A percentile compares a stretch with the other conserved stretches of the same genome.
Conservation (phyloP, 2,329 filamentous ascomycete genomes). For the Knoxdaviesia capensis region DNA sequence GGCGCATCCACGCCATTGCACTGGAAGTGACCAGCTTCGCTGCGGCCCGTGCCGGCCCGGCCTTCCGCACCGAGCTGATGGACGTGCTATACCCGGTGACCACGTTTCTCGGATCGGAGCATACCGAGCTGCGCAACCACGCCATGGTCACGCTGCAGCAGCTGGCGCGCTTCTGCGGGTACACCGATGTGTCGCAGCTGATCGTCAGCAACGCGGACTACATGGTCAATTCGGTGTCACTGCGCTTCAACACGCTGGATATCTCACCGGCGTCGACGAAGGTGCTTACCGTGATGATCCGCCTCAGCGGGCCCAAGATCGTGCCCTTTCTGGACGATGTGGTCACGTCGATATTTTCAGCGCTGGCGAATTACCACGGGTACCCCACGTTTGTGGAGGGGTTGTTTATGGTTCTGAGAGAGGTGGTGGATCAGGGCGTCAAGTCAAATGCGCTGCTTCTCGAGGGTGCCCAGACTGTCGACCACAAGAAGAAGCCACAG, state of each 20-base stretch:
- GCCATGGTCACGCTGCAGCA: slow-evolving; percentile 68
- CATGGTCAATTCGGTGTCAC: slow-evolving; percentile 76
- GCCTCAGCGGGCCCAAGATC: slow-evolving; percentile 59
- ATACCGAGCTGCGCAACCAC: slow-evolving; percentile 50
- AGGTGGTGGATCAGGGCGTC: slow-evolving; percentile 66
- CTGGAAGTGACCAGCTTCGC: slow-evolving; percentile 65
- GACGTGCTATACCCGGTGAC: slow-evolving; percentile 85
- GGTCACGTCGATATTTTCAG: slow-evolving; percentile 75
- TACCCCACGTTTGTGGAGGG: slow-evolving; percentile 73
- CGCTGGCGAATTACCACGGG: slow-evolving; percentile 87
- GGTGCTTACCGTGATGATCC: slow-evolving; percentile 87
- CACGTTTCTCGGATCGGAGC: slow-evolving; percentile 61
- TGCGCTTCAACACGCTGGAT: slow-evolving; percentile 81
- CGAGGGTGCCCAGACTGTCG: slow-evolving; percentile 16
- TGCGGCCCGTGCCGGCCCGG: slow-evolving; percentile 41
- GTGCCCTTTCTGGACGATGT: slow-evolving; percentile 85
- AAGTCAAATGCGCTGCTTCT: slow-evolving; percentile 31
- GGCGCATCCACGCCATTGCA: slow-evolving; percentile 58
- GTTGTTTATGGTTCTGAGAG: slow-evolving; percentile 63
- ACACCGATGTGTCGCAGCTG: slow-evolving; percentile 52
- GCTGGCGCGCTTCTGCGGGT: slow-evolving; percentile 57
- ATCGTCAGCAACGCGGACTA: slow-evolving; percentile 90
- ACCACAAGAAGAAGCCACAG: slow-evolving; percentile 21
- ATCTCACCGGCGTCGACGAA: slow-evolving; percentile 80
- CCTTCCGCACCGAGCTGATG: slow-evolving; percentile 70